Evolutionary conservation across 192 early-diverging fungal species (phyloP).

Genomic region (Linnemannia zychae): DNA sequence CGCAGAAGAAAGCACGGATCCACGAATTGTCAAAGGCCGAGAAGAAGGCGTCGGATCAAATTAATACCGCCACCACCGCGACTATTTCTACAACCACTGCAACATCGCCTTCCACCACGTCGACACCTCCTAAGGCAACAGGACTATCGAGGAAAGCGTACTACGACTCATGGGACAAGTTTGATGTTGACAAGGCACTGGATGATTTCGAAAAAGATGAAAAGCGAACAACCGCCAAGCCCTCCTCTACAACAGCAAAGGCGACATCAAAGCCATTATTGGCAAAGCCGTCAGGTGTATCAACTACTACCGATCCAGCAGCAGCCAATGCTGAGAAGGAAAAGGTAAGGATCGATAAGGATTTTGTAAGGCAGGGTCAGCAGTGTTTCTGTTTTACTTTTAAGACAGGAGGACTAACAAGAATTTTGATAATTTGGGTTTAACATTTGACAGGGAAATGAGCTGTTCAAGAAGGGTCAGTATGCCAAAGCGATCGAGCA

Average conservation of each 20-base stretch:
- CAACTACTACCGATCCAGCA: neutral
- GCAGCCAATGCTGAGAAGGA: slow-evolving; percentile 40
- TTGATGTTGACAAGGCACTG: slow-evolving; percentile 27
- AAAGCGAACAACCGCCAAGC: neutral
- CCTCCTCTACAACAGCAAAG: neutral
- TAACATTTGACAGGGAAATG: slow-evolving; percentile 18
- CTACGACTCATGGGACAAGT: slow-evolving; percentile 38
- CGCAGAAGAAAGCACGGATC: neutral
- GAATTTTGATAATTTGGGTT: neutral
- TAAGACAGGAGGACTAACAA: neutral
- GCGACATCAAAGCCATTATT: neutral
- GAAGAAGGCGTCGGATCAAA: slow-evolving; percentile 2
- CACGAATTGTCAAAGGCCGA: neutral
- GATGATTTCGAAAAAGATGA: slow-evolving; percentile 10
- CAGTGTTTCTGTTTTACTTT: neutral
- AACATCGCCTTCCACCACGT: neutral
- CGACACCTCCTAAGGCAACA: neutral
- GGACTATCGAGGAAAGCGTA: slow-evolving; percentile 21
- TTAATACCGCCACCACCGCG: neutral
- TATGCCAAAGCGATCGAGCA: slow-evolving; percentile 68
- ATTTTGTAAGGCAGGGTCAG: neutral
- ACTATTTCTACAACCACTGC: neutral
- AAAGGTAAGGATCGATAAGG: slow-evolving; percentile 12
- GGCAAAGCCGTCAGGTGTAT: neutral
- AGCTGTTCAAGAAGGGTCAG: slow-evolving; percentile 59